Evolutionary conservation across 179 eudicot species (phyloP), one percentile per base, ranked within the genome.

Genomic region (Spergularia azorica): DNA sequence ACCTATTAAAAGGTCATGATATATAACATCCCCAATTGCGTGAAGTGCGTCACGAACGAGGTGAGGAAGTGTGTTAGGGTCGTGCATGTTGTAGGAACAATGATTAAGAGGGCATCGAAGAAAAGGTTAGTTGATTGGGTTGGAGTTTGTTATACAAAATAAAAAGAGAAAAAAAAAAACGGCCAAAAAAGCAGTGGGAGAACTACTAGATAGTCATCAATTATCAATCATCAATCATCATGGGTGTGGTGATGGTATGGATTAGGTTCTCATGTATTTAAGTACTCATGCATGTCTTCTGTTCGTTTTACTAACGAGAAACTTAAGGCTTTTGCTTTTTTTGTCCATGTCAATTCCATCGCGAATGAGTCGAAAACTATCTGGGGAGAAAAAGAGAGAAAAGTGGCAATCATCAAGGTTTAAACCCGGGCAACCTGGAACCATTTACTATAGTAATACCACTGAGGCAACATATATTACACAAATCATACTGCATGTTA

Each of bases 91-190:
- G 43, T 26, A 21, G 67, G 67, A 63, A 63, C 46, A 63, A 63
- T 63, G 43, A 26, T 63, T 63, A 12, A 32, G 41, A 36, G 67
- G 67, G 67, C n/a, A 75, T 74, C 59, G 67, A 48, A 63, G 26
- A 68, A 67, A 36, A 36, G 39, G 39, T n/a, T n/a, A n/a, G 60
- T 58, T 20, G 64, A 59, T 74, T 73, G 79, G 82, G 55, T 71
- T 70, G 41, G 72, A 80, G 76, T 76, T 80, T 75, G 83, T 76
- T 80, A 76, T 63, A 57, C n/a, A 9, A 52, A 54, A 79, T 21
- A 26, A 4, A 3, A 46, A 56, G 75, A 26, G 1, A 26, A 26
- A 76, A 75, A 80, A 67, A 36, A 36, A 36, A 36, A 36, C 4
- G 0, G 39, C 39, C 39, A 36, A 76, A 75, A 80, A 67, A 43